phyloP scores from a whole-genome alignment of 805 yeast species.

The Kuraishia floccosa region DNA sequence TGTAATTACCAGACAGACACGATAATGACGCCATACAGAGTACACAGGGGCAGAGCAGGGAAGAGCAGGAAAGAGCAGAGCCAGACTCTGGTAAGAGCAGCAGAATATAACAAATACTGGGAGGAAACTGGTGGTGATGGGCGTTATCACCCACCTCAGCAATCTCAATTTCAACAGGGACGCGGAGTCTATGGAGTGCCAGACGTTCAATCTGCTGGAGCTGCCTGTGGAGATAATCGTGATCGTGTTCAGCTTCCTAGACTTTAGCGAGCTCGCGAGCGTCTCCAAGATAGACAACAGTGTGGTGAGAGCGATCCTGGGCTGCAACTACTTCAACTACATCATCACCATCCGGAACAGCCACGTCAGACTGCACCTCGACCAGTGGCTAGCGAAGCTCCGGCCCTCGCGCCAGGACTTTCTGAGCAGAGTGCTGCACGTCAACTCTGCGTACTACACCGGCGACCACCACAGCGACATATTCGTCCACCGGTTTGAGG shows the following conservation, averaged over 20 bases:
- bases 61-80: no score
- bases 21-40: no score
- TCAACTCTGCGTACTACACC: neutral
- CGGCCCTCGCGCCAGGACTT: constrained; percentile 2
- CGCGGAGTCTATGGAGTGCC: neutral
- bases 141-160: neutral
- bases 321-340: constrained; percentile 1
- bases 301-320: neutral
- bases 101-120: no score
- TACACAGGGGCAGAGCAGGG: no score
- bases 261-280: constrained; percentile 1
- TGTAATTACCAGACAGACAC: no score
- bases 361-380: neutral
- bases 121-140: no score
- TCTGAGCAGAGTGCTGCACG: constrained; percentile 1
- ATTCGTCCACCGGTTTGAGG: constrained; percentile 3
- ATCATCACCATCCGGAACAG: neutral
- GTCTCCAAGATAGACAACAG: neutral
- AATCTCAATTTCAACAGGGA: neutral
- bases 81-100: no score
- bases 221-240: constrained; percentile 1
- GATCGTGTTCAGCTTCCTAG: neutral
- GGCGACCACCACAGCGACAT: neutral
- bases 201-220: neutral
- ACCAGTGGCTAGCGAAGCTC: constrained; percentile 1